Evolutionary conservation across 176 grass and related monocot species (phyloP), one percentile per base, ranked within the genome.

Genomic region (Eleusine indica): DNA sequence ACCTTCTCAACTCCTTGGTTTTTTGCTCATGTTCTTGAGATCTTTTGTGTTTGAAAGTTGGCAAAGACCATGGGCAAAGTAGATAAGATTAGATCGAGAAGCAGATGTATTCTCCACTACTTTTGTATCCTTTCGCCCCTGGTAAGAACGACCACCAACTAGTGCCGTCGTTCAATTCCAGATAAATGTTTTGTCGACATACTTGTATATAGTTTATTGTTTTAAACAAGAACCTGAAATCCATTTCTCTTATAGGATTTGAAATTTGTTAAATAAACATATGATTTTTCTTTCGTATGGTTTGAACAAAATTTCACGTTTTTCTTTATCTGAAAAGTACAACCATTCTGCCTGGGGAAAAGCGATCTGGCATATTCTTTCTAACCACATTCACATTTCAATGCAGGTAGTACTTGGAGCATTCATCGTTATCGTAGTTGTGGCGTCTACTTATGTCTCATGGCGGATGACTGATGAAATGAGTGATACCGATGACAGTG

Each of bases 331-430:
- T 32, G 32, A 32, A 32, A 32, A 32, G 32, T 32, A 32, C 32
- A 2, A 2, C 32, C 32, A 32, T 32, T 32, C 32, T 32, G 32
- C 2, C 32, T 32, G 32, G 32, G 32, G 2, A 32, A 32, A 32
- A 32, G 17, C 0, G 56, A 25, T 61, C 57, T 61, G 57, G 57
- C 19, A 22, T 22, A 13, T 29, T 60, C 32, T 62, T 9, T 15
- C 67, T 30, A 19, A 30, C 54, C 11, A 3, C 25, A 0, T 54
- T 60, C 11, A 12, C 12, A 38, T 77, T 3, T 68, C 15, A 3
- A 66, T 62, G 76, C 62, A 89, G 87, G 21, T 11, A 12, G 4
- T 38, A 49, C 2, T 52, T 10, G 76, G 48, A 52, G 42, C n/a
- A 10, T 25, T 16, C 2, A 17, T 30, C n/a, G 3, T 51, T 8